phyloP scores from a whole-genome alignment of 345 rosid genomes.

The Bretschneidera sinensis region DNA sequence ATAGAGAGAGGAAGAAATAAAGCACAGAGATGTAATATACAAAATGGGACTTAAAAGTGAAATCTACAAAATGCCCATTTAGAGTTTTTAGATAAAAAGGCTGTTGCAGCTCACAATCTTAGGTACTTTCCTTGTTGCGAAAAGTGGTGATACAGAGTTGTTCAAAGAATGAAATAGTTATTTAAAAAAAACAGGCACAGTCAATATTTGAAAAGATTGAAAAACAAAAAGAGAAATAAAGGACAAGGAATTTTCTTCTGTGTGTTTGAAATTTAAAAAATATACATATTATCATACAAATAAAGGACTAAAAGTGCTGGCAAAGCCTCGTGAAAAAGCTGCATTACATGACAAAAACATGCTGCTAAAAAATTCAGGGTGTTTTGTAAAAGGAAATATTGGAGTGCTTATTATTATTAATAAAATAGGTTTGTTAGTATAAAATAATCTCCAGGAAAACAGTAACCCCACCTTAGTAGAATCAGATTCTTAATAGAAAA shows the following conservation, averaged over 20 bases:
- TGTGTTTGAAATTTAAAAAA: constrained; percentile 14
- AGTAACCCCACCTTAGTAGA: not conserved
- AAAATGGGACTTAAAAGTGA: constrained; percentile 7
- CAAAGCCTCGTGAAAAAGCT: constrained; percentile 41
- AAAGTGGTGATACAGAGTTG: constrained; percentile 17
- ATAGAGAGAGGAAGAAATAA: not conserved
- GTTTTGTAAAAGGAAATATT: constrained; percentile 2
- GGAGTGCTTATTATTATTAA: too few relatives aligned
- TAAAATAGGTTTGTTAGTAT: not conserved
- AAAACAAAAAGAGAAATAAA: not conserved
- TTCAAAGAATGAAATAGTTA: constrained; percentile 1
- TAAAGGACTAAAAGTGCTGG: constrained; percentile 17
- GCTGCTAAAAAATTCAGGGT: constrained; percentile 24
- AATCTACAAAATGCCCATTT: constrained; percentile 16
- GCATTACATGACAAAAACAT: constrained; percentile 43
- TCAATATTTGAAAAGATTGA: constrained; percentile 4
- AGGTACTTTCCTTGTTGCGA: constrained; percentile 23
- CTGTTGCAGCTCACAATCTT: constrained; percentile 23
- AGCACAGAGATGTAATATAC: not conserved
- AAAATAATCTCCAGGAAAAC: constrained; percentile 13
- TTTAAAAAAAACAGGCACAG: not conserved
- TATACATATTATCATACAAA: not conserved
- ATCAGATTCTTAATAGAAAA: constrained; percentile 16
- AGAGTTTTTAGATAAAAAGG: constrained; percentile 16
- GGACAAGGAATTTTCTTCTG: not conserved